Evolutionary conservation across 805 yeast species (phyloP), one percentile per base, ranked within the genome.

Genomic region (Kuraishia ogatae): DNA sequence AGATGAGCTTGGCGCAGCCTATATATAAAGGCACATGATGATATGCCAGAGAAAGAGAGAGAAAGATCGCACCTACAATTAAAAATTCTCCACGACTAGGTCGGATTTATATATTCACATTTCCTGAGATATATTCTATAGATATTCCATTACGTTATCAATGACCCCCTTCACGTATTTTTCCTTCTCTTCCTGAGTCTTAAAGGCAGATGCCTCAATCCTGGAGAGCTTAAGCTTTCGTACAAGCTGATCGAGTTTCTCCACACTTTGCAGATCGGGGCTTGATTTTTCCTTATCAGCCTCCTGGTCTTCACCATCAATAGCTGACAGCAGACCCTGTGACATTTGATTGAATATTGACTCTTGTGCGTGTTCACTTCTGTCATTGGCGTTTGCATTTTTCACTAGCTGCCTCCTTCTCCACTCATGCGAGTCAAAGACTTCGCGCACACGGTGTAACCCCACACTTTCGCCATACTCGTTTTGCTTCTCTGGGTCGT

Each of bases 341-440:
- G 28, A 26, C 52, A 53, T 19, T 48, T 47, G 49, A 21, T 47
- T 11, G 19, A 47, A 22, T 15, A 47, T 19, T 23, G 21, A 4
- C 3, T 26, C 15, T 22, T 26, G 21, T 13, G 10, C 8, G 22
- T 26, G 21, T 13, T n/a, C 39, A 26, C 2, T 39, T 10, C 11
- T 15, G 7, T 35, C 13, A 3, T 35, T 35, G 43, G 43, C 4
- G 17, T 35, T 11, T 8, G 43, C 43, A 35, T 35, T 15, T 35
- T 35, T 35, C 43, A 35, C 43, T 17, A 35, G 17, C 43, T 13
- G 43, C 43, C 64, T 55, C 39, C 62, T 63, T 20, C 60, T 60
- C 83, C 84, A 80, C 39, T 73, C 77, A 55, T 74, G 77, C 2
- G 73, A 66, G 39, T 77, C 71, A 10, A 79, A 55, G 1, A 77